phyloP scores from a whole-genome alignment of 805 yeast species.

The Ogataea paradorogensis region DNA sequence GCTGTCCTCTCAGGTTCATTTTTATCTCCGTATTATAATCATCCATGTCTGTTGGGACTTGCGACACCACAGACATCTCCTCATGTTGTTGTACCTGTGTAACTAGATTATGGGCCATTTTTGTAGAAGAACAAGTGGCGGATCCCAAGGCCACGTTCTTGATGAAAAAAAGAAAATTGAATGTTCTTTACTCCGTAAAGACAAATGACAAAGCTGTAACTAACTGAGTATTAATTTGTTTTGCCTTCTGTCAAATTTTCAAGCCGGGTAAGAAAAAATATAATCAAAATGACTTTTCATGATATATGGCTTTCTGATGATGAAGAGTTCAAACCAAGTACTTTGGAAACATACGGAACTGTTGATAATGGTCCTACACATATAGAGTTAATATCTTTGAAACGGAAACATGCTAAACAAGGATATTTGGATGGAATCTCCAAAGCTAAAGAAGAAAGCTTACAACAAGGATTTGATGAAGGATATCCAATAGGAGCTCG shows the following conservation, averaged over 20 bases:
- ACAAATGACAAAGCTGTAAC: too few species aligned
- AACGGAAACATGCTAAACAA: constrained; percentile 66
- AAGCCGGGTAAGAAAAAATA: constrained; percentile 7
- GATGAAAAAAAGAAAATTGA: too few species aligned
- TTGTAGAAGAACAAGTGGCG: background rate
- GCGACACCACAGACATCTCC: constrained; percentile 18
- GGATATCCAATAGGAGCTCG: constrained; percentile 76
- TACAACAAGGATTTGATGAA: constrained; percentile 78
- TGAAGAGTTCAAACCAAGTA: constrained; percentile 23
- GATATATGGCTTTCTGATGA: constrained; percentile 38
- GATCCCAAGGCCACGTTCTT: too few species aligned
- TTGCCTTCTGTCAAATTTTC: constrained; percentile 7
- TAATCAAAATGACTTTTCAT: constrained; percentile 12
- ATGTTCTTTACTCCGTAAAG: too few species aligned
- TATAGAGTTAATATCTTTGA: constrained; percentile 36
- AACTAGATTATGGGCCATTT: constrained; percentile 45
- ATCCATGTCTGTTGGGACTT: constrained; percentile 30
- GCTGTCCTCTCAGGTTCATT: constrained; percentile 71
- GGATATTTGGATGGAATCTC: constrained; percentile 85
- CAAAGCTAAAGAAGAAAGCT: constrained; percentile 58
- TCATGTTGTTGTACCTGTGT: constrained; percentile 60
- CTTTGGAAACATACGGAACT: constrained; percentile 38
- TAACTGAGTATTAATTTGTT: background rate
- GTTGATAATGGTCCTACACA: constrained; percentile 25
- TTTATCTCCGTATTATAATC: constrained; percentile 67